A percentile compares a stretch with the other conserved stretches of the same genome.
phyloP scores from a whole-genome alignment of 202 grass and related monocot species.

The Eragrostis tef region DNA sequence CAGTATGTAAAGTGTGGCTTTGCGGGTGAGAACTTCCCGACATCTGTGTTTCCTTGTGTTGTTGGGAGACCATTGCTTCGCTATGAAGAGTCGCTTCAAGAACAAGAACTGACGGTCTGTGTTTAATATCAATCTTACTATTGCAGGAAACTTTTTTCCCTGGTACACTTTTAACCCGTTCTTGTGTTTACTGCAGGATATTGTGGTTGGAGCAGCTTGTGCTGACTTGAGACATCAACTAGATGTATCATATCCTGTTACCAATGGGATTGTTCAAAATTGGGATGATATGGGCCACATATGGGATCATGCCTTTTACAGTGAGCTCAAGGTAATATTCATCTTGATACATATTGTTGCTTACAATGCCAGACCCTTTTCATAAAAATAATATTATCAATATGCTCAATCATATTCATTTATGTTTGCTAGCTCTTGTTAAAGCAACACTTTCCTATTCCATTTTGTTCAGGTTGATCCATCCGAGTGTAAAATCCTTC shows the following conservation, averaged over 20 bases:
- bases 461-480: conserved; percentile 77
- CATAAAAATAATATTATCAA: conserved; percentile 1
- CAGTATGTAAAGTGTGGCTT: conserved; percentile 98
- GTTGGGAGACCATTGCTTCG: conserved; percentile 87
- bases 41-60: conserved; percentile 90
- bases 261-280: conserved; percentile 95
- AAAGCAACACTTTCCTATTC: conserved; percentile 40
- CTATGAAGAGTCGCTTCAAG: conserved; percentile 86
- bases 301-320: conserved; percentile 97
- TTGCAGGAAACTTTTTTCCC: background rate
- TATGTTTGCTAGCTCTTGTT: conserved; percentile 31
- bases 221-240: conserved; percentile 93
- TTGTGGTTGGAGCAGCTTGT: conserved; percentile 96
- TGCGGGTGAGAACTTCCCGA: conserved; percentile 92
- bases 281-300: conserved; percentile 99
- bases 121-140: background rate
- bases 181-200: conserved; percentile 60
- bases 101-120: conserved; percentile 84
- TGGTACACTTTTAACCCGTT: background rate
- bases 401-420: conserved; percentile 32
- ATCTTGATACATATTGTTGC: conserved; percentile 29
- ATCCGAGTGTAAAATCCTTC: conserved; percentile 94
- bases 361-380: conserved; percentile 8
- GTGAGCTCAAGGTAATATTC: conserved; percentile 82
- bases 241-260: conserved; percentile 95